Evolutionary conservation across 768 basidiomycete genomes (phyloP).

Genomic region (Kwoniella pini): DNA sequence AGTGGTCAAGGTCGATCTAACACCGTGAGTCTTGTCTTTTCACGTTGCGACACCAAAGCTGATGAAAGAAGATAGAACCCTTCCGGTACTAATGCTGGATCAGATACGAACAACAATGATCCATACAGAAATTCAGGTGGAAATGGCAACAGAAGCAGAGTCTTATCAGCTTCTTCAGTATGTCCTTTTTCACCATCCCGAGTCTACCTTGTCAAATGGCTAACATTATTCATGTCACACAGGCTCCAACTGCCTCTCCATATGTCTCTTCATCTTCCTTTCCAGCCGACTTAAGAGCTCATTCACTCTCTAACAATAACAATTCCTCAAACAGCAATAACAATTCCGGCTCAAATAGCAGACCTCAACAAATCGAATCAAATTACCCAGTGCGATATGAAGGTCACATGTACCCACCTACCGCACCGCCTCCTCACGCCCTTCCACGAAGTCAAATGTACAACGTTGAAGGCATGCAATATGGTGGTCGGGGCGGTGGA

Average conservation of each 20-base stretch:
- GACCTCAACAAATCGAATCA: conserved; percentile 14
- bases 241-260: conserved; percentile 41
- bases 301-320: conserved; percentile 20
- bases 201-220: too few relatives aligned
- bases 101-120: background rate
- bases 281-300: conserved; percentile 26
- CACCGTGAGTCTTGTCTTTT: conserved; percentile 7
- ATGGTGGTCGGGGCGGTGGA: conserved; percentile 14
- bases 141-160: conserved; percentile 26
- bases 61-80: background rate
- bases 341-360: background rate
- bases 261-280: conserved; percentile 29
- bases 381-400: conserved; percentile 28
- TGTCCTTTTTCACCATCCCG: conserved; percentile 1
- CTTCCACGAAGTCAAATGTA: conserved; percentile 26
- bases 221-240: background rate
- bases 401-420: conserved; percentile 28
- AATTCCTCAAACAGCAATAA: background rate
- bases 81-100: background rate
- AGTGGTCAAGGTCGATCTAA: conserved; percentile 11
- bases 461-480: conserved; percentile 19
- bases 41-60: background rate
- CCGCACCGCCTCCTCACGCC: conserved; percentile 28
- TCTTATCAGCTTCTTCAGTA: conserved; percentile 37
- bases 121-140: conserved; percentile 14